phyloP scores from a whole-genome alignment of 768 basidiomycete genomes.

The Coprinopsis marcescibilis region DNA sequence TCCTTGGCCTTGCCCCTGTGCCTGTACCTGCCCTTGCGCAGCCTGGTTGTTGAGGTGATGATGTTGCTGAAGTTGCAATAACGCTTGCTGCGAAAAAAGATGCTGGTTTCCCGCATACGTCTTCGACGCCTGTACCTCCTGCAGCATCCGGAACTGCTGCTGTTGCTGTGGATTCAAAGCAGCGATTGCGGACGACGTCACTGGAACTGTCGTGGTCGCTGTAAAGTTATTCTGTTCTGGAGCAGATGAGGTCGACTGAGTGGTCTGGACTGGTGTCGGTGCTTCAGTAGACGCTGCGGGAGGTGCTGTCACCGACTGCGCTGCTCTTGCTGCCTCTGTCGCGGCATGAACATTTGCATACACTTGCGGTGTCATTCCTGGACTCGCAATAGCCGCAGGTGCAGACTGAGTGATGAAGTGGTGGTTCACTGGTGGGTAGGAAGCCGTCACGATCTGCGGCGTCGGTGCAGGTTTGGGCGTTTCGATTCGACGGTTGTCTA shows the following conservation, averaged over 20 bases:
- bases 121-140: neutral
- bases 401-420: slow-evolving; percentile 31
- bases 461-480: slow-evolving; percentile 20
- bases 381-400: slow-evolving; percentile 20
- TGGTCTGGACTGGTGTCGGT: slow-evolving; percentile 1
- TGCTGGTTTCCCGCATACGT: neutral
- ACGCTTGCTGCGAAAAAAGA: neutral
- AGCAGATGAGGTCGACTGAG: neutral
- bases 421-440: slow-evolving; percentile 29
- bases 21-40: too few relatives aligned
- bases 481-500: slow-evolving; percentile 22
- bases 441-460: slow-evolving; percentile 24
- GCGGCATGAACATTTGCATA: slow-evolving; percentile 31
- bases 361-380: slow-evolving; percentile 32
- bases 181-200: too few relatives aligned
- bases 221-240: too few relatives aligned
- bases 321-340: slow-evolving; percentile 24
- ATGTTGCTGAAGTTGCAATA: neutral
- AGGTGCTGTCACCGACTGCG: neutral
- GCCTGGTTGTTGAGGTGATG: too few relatives aligned
- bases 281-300: slow-evolving; percentile 13
- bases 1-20: too few relatives aligned
- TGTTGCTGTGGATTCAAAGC: neutral
- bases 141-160: neutral
- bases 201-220: too few relatives aligned